phyloP scores from a whole-genome alignment of 345 rosid species.

The Boechera divaricarpa region DNA sequence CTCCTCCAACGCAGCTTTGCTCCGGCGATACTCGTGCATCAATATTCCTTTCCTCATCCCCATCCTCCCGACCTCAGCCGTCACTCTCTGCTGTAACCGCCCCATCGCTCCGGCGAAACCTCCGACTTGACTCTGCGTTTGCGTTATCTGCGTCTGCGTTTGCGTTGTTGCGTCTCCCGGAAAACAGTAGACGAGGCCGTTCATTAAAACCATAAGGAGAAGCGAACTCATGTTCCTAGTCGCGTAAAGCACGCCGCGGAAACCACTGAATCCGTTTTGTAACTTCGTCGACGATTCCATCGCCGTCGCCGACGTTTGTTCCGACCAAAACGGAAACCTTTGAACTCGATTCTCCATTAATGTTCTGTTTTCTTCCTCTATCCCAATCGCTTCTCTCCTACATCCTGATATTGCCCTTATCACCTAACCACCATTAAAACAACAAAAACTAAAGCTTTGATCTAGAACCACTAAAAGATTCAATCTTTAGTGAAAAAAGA shows the following conservation, averaged over 20 bases:
- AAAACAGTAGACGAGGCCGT: slow-evolving; percentile 65
- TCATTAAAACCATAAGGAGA: slow-evolving; percentile 61
- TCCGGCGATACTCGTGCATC: slow-evolving; percentile 64
- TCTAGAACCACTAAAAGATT: background rate
- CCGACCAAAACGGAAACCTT: slow-evolving; percentile 70
- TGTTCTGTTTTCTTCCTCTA: slow-evolving; percentile 87
- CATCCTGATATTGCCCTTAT: slow-evolving; percentile 77
- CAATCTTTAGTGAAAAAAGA: background rate
- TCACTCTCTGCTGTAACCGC: slow-evolving; percentile 66
- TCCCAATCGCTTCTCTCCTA: slow-evolving; percentile 80
- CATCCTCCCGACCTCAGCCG: slow-evolving; percentile 55
- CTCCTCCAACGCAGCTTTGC: slow-evolving; percentile 67
- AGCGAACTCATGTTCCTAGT: slow-evolving; percentile 72
- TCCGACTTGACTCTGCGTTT: slow-evolving; percentile 42
- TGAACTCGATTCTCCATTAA: slow-evolving; percentile 78
- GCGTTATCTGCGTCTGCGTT: slow-evolving; percentile 29
- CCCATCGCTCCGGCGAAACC: slow-evolving; percentile 61
- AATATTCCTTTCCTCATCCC: slow-evolving; percentile 59
- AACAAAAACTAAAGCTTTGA: slow-evolving; percentile 15
- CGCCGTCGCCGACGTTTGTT: slow-evolving; percentile 49
- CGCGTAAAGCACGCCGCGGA: slow-evolving; percentile 80
- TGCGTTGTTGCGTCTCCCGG: slow-evolving; percentile 45
- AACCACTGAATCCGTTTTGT: slow-evolving; percentile 72
- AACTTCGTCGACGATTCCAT: slow-evolving; percentile 46
- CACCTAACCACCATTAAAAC: slow-evolving; percentile 52